Conservation (phyloP, 179 eudicot genomes). For the Corrigiola litoralis region DNA sequence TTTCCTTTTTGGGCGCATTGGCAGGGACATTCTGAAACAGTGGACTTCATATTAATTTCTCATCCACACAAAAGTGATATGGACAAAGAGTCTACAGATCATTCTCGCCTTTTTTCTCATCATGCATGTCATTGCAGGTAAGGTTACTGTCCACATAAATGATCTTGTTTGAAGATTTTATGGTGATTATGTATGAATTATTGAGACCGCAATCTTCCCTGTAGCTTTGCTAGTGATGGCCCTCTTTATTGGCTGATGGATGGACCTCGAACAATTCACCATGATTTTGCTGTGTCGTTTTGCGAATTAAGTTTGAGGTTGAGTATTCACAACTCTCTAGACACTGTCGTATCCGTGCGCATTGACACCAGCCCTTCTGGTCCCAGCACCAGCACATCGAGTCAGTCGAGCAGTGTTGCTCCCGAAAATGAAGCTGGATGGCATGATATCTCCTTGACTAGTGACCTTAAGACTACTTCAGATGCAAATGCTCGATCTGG, state of each 20-base stretch:
- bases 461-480: conserved; percentile 44
- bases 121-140: conserved; percentile 88
- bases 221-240: conserved; percentile 53
- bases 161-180: background rate
- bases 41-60: conserved; percentile 76
- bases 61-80: conserved; percentile 35
- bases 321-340: conserved; percentile 65
- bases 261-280: conserved; percentile 61
- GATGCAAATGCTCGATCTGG: conserved; percentile 26
- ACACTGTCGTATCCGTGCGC: conserved; percentile 41
- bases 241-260: conserved; percentile 84
- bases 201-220: conserved; percentile 5
- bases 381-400: conserved; percentile 25
- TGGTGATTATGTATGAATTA: conserved; percentile 5
- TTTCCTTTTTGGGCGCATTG: conserved; percentile 10
- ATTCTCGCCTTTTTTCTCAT: conserved; percentile 53
- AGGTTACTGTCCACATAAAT: conserved; percentile 3
- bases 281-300: conserved; percentile 52
- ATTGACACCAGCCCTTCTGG: conserved; percentile 41
- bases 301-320: conserved; percentile 67
- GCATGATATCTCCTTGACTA: conserved; percentile 57
- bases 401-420: conserved; percentile 26
- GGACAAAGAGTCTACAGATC: conserved; percentile 30
- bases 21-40: conserved; percentile 45
- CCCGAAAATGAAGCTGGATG: conserved; percentile 69